Conservation (phyloP, 345 rosid genomes). For the Eucalyptus fibrosa region DNA sequence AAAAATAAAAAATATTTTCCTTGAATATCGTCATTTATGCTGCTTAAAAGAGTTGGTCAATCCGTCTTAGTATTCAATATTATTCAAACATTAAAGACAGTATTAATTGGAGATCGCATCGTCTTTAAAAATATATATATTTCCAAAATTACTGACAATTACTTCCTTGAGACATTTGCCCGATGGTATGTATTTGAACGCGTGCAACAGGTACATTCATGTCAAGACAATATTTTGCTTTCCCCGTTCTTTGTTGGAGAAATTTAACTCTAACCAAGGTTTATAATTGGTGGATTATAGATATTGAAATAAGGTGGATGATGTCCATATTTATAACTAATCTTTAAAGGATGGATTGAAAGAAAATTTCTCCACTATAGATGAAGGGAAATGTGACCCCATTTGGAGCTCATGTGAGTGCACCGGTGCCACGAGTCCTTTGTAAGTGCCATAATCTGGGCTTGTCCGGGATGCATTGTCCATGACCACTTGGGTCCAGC, state of each 20-base stretch:
- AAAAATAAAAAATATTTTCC: accelerated
- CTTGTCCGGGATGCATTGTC: neutral
- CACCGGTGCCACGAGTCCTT: neutral
- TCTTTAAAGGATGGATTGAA: neutral
- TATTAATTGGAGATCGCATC: neutral
- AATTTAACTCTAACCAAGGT: neutral
- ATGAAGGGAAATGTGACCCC: neutral
- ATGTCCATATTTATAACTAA: neutral
- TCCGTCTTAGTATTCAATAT: neutral
- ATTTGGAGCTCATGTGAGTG: neutral
- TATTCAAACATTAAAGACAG: neutral
- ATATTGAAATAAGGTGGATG: neutral
- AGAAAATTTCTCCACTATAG: too few relatives aligned
- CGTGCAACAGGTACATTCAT: neutral
- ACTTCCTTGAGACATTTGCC: neutral
- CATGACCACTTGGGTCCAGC: neutral
- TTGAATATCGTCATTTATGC: neutral
- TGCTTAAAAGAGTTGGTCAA: neutral
- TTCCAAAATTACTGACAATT: neutral
- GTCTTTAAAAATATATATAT: neutral
- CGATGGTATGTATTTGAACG: neutral
- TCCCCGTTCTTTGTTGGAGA: neutral
- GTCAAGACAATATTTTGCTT: neutral
- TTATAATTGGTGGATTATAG: neutral
- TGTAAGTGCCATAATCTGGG: neutral